Evolutionary conservation across 1,284 basidiomycete species (phyloP), one percentile per base, ranked within the genome.

Genomic region (Apiotrichum domesticum): DNA sequence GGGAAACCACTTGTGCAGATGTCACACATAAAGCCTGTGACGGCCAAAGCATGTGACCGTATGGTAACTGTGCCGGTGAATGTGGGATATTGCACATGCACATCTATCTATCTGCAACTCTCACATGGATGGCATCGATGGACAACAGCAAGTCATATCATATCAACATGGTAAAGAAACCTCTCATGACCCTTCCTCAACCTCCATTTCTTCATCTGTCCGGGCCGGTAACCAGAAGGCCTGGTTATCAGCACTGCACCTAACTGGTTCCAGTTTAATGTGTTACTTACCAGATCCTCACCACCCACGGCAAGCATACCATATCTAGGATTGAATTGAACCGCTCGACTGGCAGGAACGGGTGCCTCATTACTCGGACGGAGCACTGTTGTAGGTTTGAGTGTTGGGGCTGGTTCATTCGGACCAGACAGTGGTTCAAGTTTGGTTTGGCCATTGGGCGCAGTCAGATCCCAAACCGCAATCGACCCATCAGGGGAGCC

Each of bases 261-360:
- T 43, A 6, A 4, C 21, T 21, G 21, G 21, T 21, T 21, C 21
- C 21, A 21, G 21, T 21, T 21, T 21, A 21, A 21, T 21, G 21
- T 21, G 21, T 21, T 21, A 43, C 50, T 51, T 33, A 51, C 50
- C 11, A 95, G 71, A 70, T 94, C 90, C 56, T 84, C 81, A 4
- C 91, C 92, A 10, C 88, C 93, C 1, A 85, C 85, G 51, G 84
- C 87, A 80, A 96, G 80, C 88, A 96, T 93, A n/a, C 85, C 85
- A 58, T 84, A 81, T 55, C 88, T 82, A 6, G 92, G 90, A 69
- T 94, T 96, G 73, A 93, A 94, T 64, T 81, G 83, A 3, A 95
- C 88, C 61, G 88, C 90, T 68, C 93, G 79, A 35, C 86, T 83
- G 32, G 88, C 84, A 6, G 87, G 84, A 71, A 93, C 87, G 0